Conservation (phyloP, 2,329 filamentous ascomycete genomes). For the Zymoseptoria ardabiliae region DNA sequence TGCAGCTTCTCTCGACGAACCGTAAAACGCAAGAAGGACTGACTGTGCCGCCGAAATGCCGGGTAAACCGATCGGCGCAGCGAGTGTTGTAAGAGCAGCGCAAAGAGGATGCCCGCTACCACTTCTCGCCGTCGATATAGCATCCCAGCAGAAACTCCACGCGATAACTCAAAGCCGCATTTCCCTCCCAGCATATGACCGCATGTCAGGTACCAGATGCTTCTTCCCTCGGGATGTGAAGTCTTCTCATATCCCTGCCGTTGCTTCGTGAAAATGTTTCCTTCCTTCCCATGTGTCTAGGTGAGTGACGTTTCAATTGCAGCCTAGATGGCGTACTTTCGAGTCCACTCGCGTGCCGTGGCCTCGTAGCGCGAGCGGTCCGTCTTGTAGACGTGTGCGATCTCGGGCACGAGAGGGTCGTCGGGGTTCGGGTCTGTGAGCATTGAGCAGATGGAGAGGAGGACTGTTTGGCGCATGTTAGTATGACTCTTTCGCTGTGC, state of each 20-base stretch:
- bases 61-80: not conserved
- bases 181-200: not conserved
- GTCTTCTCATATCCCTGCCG: not conserved
- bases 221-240: not conserved
- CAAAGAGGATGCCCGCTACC: not conserved
- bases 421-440: conserved; percentile 98
- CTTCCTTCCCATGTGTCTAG: not conserved
- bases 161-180: not conserved
- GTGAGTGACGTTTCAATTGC: not conserved
- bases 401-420: conserved; percentile 96
- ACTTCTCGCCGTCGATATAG: not conserved
- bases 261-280: not conserved
- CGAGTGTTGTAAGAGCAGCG: not conserved
- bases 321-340: conserved; percentile 89
- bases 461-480: conserved; percentile 51
- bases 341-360: conserved; percentile 94
- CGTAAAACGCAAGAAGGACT: not conserved
- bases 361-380: conserved; percentile 93
- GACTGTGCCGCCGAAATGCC: not conserved
- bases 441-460: conserved; percentile 99
- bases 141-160: not conserved
- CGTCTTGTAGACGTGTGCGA: conserved; percentile 99
- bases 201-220: not conserved
- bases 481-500: conserved; percentile 3
- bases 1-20: not conserved